These are phyloP conservation scores for Diphasiastrum complanatum DNA, from an alignment of 83 land plant species.

Conservation along the genomic window DNA sequence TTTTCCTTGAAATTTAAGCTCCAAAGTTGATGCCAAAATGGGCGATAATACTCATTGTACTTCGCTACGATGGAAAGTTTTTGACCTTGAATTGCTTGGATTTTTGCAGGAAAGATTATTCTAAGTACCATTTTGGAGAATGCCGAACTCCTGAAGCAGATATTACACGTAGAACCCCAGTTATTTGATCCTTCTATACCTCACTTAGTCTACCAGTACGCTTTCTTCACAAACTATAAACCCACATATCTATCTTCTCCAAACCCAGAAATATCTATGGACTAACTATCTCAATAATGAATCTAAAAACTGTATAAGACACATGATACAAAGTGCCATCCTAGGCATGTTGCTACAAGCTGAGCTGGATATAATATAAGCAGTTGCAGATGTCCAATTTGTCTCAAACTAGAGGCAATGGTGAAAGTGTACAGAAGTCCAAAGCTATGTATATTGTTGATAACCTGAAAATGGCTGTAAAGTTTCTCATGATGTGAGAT, in stretches of 20 bases:
- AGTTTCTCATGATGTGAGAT: no score
- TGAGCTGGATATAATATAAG: no score
- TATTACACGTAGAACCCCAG: constrained; percentile 34
- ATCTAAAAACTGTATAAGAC: no score
- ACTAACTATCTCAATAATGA: no score
- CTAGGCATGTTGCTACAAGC: no score
- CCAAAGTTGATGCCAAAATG: no score
- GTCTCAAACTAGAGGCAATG: no score
- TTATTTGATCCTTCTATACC: constrained; percentile 34
- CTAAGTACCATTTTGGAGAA: constrained; percentile 38
- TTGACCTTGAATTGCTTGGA: neutral
- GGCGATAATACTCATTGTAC: neutral
- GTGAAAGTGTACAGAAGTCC: no score
- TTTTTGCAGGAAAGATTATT: constrained; percentile 33
- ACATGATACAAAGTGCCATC: no score
- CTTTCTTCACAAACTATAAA: constrained; percentile 34
- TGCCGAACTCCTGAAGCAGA: constrained; percentile 24
- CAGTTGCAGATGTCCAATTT: no score
- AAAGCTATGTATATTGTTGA: no score
- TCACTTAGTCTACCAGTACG: constrained; percentile 39
- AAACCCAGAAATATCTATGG: constrained; percentile 24
- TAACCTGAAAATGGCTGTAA: no score
- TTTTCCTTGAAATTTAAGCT: neutral
- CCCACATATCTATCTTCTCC: constrained; percentile 16
- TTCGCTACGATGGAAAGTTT: neutral